phyloP scores from a whole-genome alignment of 495 filamentous ascomycete genomes.

The Schizothecium vesticola region DNA sequence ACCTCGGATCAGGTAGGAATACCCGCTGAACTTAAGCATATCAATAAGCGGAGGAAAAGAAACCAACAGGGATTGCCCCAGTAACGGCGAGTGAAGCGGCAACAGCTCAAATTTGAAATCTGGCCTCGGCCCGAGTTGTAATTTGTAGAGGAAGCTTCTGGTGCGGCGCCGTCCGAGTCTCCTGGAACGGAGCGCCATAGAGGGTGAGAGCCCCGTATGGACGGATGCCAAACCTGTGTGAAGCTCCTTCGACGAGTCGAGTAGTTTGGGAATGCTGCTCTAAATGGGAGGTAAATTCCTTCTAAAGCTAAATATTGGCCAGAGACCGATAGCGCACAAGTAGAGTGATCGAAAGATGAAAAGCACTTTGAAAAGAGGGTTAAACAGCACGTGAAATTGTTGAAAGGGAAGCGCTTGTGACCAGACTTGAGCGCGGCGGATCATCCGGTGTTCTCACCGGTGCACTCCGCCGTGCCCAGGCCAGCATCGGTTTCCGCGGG shows the following conservation, averaged over 20 bases:
- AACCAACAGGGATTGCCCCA: constrained; percentile 66
- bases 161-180: constrained; percentile 49
- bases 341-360: constrained; percentile 70
- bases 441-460: constrained; percentile 52
- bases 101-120: constrained; percentile 72
- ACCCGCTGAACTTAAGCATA: constrained; percentile 72
- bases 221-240: constrained; percentile 42
- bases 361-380: constrained; percentile 70
- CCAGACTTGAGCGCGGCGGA: constrained; percentile 51
- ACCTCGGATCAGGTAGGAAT: constrained; percentile 65
- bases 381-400: constrained; percentile 72
- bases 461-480: constrained; percentile 50
- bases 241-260: constrained; percentile 62
- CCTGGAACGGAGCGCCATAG: constrained; percentile 59
- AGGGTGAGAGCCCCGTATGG: constrained; percentile 45
- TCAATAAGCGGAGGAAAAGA: constrained; percentile 72
- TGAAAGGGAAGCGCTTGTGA: constrained; percentile 68
- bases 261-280: constrained; percentile 68
- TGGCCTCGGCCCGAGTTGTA: constrained; percentile 57
- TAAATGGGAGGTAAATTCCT: constrained; percentile 69
- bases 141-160: constrained; percentile 62
- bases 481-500: constrained; percentile 57
- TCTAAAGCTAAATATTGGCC: constrained; percentile 62
- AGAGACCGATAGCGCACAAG: constrained; percentile 71
- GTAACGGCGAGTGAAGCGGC: constrained; percentile 67